Percentiles rank a stretch among this genome's conserved stretches.
phyloP scores from a whole-genome alignment of 371 early-diverging fungal species.

The Circinella umbellata region DNA sequence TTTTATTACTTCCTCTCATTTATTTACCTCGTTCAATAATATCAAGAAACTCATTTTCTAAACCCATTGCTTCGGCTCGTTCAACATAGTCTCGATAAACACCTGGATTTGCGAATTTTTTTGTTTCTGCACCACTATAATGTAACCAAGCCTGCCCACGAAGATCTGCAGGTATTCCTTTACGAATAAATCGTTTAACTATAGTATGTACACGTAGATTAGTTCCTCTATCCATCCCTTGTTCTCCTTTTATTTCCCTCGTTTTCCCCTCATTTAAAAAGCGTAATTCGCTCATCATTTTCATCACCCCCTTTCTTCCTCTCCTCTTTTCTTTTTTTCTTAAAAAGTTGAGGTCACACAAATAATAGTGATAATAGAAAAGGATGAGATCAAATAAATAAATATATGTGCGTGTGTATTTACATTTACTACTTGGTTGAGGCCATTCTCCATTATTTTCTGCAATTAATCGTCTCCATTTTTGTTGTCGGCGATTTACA shows the following conservation, averaged over 20 bases:
- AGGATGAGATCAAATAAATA: too few relatives aligned
- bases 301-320: too few relatives aligned
- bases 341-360: background rate
- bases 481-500: constrained; percentile 57
- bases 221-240: too few relatives aligned
- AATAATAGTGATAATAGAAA: background rate
- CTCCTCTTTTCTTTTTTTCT: too few relatives aligned
- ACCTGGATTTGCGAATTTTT: constrained; percentile 62
- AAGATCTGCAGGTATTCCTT: constrained; percentile 82
- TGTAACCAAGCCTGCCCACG: constrained; percentile 83
- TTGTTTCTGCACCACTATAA: constrained; percentile 82
- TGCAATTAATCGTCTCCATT: constrained; percentile 65
- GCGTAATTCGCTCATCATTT: too few relatives aligned
- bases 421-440: constrained; percentile 64
- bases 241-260: too few relatives aligned
- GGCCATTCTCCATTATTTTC: constrained; percentile 65
- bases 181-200: constrained; percentile 84
- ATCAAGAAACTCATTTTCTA: constrained; percentile 70
- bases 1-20: background rate
- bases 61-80: constrained; percentile 56
- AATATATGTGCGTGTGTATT: background rate
- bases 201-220: background rate
- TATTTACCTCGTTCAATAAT: constrained; percentile 64
- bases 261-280: too few relatives aligned
- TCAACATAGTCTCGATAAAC: constrained; percentile 61